Evolutionary conservation across 2,329 filamentous ascomycete genomes (phyloP).

Genomic region (Mollisia scopiformis): DNA sequence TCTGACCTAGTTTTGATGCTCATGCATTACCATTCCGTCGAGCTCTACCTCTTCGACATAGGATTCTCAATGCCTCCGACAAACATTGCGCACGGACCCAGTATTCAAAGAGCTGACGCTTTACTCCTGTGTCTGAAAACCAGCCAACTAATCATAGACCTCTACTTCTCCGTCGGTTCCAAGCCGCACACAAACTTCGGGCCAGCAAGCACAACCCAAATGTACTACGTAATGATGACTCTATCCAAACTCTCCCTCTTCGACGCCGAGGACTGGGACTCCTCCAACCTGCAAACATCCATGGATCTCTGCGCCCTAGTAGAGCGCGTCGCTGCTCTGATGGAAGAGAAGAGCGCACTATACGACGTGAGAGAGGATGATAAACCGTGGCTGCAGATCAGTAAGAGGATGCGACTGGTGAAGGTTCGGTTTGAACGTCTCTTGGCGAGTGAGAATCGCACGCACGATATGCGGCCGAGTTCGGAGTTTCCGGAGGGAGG

Average conservation of each 20-base stretch:
- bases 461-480: not conserved
- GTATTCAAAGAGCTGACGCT: conserved; percentile 5
- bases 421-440: conserved; percentile 2
- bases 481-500: no score
- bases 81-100: not conserved
- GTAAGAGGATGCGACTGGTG: conserved; percentile 8
- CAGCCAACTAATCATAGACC: not conserved
- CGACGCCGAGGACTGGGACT: conserved; percentile 16
- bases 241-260: conserved; percentile 17
- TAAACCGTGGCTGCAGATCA: conserved; percentile 7
- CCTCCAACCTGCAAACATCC: not conserved
- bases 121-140: conserved; percentile 2
- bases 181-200: not conserved
- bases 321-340: not conserved
- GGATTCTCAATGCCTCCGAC: conserved; percentile 14
- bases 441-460: not conserved
- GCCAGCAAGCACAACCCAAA: not conserved
- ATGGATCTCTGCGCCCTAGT: not conserved
- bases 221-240: conserved; percentile 10
- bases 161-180: conserved; percentile 1
- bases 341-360: not conserved
- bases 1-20: conserved; percentile 2
- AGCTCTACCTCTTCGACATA: conserved; percentile 13
- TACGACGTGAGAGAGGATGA: conserved; percentile 3
- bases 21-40: conserved; percentile 4